Percentiles rank a stretch among this genome's conserved stretches.
These are phyloP conservation scores for Kodamaea sagamina DNA, from an alignment of 805 yeast species.

Conservation along the genomic window DNA sequence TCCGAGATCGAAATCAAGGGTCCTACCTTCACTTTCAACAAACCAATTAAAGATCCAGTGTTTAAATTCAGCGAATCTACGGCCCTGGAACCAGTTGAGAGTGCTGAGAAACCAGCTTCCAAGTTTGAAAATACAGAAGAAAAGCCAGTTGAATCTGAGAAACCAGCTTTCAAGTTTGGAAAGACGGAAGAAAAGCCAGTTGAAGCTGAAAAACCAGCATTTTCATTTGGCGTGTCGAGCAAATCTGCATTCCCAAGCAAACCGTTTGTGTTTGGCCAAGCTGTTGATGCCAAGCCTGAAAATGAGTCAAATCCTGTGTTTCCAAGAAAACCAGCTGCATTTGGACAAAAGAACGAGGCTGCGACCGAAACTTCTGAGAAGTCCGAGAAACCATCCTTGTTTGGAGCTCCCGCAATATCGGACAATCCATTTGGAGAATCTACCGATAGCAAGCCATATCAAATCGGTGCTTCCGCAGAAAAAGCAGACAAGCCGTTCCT, in stretches of 20 bases:
- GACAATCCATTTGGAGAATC: too few species aligned
- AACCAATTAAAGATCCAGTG: constrained; percentile 37
- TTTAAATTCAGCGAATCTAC: constrained; percentile 24
- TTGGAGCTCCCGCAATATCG: constrained; percentile 10
- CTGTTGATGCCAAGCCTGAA: constrained; percentile 4
- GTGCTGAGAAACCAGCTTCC: too few species aligned
- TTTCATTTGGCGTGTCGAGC: constrained; percentile 15
- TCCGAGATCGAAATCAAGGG: constrained; percentile 72
- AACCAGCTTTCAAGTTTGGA: constrained; percentile 23
- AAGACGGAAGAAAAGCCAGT: constrained; percentile 16
- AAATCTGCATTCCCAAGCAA: constrained; percentile 10
- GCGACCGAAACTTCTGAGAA: neutral
- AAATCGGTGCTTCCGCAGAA: neutral
- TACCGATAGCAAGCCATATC: too few species aligned
- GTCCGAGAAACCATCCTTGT: constrained; percentile 13
- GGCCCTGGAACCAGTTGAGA: too few species aligned
- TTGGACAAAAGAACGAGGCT: neutral
- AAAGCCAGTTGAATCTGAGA: constrained; percentile 6
- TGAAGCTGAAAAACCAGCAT: constrained; percentile 12
- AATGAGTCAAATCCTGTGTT: constrained; percentile 12
- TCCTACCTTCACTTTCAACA: constrained; percentile 57
- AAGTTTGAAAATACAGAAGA: neutral
- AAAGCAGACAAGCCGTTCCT: constrained; percentile 15
- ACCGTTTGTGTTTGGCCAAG: constrained; percentile 14
- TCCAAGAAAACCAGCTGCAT: constrained; percentile 8